Percentiles rank a stretch among this genome's conserved stretches.
Evolutionary conservation across 2,329 filamentous ascomycete genomes (phyloP).

Genomic region (Claviceps sp.): DNA sequence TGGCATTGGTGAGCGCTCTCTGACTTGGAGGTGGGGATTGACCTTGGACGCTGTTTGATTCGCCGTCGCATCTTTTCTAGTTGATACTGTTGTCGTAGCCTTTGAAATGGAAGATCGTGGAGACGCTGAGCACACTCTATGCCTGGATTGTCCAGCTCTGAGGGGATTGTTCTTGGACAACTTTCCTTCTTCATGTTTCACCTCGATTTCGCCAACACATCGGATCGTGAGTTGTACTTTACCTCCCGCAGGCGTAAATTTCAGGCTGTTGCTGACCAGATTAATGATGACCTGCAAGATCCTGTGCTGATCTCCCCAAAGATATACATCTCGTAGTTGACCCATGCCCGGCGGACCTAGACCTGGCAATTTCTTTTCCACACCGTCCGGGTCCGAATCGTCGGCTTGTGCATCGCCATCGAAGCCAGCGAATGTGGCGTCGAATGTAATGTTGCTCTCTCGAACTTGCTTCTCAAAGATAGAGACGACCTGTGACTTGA

Average conservation of each 20-base stretch:
- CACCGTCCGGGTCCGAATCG: constrained; percentile 19
- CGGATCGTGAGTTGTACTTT: constrained; percentile 64
- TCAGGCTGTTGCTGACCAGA: constrained; percentile 79
- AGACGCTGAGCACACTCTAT: constrained; percentile 34
- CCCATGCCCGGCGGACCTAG: constrained; percentile 52
- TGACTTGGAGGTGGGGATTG: constrained; percentile 30
- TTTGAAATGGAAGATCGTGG: constrained; percentile 38
- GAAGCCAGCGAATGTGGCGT: constrained; percentile 50
- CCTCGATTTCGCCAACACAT: constrained; percentile 50
- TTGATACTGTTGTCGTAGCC: constrained; percentile 10
- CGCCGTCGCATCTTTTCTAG: constrained; percentile 22
- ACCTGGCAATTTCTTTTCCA: constrained; percentile 34
- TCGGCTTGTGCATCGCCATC: constrained; percentile 12
- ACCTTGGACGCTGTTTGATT: constrained; percentile 48
- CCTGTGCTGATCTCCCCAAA: constrained; percentile 87
- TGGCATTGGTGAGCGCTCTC: constrained; percentile 45
- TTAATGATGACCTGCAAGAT: constrained; percentile 92
- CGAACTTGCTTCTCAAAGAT: constrained; percentile 86
- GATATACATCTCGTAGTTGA: constrained; percentile 67
- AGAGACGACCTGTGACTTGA: constrained; percentile 66
- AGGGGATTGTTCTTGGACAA: constrained; percentile 30
- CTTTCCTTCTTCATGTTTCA: constrained; percentile 29
- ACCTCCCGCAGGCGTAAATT: constrained; percentile 72
- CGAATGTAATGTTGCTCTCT: constrained; percentile 62
- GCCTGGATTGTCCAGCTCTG: constrained; percentile 26